phyloP scores from a whole-genome alignment of 176 grass and related monocot species.

The Rhynchospora tenuis region DNA sequence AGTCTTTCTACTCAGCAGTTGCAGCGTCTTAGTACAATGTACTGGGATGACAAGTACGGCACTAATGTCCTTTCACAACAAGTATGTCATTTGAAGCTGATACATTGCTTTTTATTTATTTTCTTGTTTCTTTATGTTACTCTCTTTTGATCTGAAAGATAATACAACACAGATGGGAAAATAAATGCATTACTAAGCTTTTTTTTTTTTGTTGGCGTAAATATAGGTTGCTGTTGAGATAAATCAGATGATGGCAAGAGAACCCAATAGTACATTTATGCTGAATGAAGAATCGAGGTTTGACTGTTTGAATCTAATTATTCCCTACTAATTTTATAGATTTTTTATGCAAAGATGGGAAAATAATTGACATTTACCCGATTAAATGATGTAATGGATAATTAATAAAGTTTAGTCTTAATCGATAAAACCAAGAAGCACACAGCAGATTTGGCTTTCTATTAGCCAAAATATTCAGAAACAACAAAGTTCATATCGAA shows the following conservation, averaged over 20 bases:
- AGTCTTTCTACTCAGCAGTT: constrained; percentile 77
- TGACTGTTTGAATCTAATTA: not conserved
- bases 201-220: not conserved
- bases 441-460: not conserved
- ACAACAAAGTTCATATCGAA: not conserved
- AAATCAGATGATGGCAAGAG: constrained; percentile 19
- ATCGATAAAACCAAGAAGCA: not conserved
- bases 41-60: constrained; percentile 92
- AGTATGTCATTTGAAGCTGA: constrained; percentile 36
- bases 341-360: not conserved
- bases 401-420: not conserved
- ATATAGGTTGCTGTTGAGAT: constrained; percentile 12
- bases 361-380: not conserved
- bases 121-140: not conserved
- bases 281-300: constrained; percentile 87
- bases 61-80: constrained; percentile 75
- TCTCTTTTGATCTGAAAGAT: not conserved
- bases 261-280: constrained; percentile 33
- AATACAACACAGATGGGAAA: not conserved
- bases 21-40: constrained; percentile 78
- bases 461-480: not conserved
- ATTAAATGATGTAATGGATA: not conserved
- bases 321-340: not conserved
- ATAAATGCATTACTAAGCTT: not conserved
- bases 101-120: not conserved